Base-by-base conservation (phyloP, 495 filamentous ascomycete species). In the Articulospora tetracladia region DNA sequence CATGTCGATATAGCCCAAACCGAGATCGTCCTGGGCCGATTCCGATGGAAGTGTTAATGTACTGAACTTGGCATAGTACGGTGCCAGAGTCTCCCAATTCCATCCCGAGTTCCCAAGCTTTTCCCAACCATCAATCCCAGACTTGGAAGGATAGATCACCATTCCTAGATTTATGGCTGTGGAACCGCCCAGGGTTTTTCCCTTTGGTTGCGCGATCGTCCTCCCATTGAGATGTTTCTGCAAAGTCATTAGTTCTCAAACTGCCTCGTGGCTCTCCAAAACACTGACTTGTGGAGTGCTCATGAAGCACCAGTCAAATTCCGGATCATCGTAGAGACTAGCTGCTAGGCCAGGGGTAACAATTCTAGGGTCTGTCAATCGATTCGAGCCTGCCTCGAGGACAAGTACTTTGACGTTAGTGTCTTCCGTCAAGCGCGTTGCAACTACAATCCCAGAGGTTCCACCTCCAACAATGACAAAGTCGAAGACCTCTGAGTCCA, bases 371-470 rank as follows among this genome's bases (percentile, higher is more conserved):
- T 85, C 77, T 1, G 70, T 64, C n/a, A 70, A 70, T 10, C 67
- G 73, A 64, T 79, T 74, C 27, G 69, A 68, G 0, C 83, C 83
- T 20, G 80, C 81, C 62, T 86, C 83, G 46, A 86, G 65, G 3
- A 85, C 74, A n/a, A 51, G 41, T 39, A 56, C 47, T 8, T 39
- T 49, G 6, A 61, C 3, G n/a, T 34, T 27, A 11, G 59, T 41
- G 20, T 52, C 30, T 25, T 50, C 41, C 19, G 26, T 26, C 20
- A 61, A 28, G 10, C 53, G 59, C 2, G 53, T 19, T n/a, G 59
- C 59, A 2, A 61, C 17, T 3, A 44, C 44, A 11, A 56, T 12
- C 20, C 53, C 59, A 13, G 59, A 41, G 2, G 53, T 61, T 1
- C 59, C 59, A 17, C 53, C 30, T 11, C 55, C 55, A 13, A 58